Base-by-base conservation (phyloP, 2,329 filamentous ascomycete species). In the Monosporascus ibericus region DNA sequence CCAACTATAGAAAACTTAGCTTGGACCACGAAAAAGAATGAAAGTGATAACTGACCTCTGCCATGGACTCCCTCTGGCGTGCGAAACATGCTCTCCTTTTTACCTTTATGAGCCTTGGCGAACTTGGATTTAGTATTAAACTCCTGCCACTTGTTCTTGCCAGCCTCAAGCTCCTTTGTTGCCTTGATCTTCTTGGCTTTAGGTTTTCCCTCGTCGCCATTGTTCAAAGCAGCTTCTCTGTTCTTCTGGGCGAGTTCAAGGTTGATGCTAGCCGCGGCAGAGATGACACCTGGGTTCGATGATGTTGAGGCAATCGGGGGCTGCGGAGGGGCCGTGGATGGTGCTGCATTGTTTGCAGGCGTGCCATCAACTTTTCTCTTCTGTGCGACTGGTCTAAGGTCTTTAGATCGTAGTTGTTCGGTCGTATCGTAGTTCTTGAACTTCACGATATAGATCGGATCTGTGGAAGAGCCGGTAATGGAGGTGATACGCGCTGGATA, bases 1-100 rank as follows among this genome's bases (percentile, higher is more conserved):
- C 94, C 94, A 65, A 99, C 94, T 96, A 60, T 6, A 47, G 30
- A 34, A 49, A 58, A 50, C 65, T 74, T 63, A 72, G 68, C 50
- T 49, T n/a, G 48, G 27, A 42, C 30, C 14, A n/a, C 47, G 47
- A 37, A 50, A 34, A 39, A 48, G 25, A 38, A 44, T 24, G 20
- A 27, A 27, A 15, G 24, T n/a, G 44, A 6, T 44, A 30, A 58
- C 79, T 60, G 74, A 95, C 92, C 92, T 87, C 91, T 83, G 53
- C 88, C 92, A 64, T 90, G 82, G 24, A 94, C 81, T 55, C 90
- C 86, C 34, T 95, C 91, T 0, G 91, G 90, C 3, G 92, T 96
- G 47, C 92, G 85, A 69, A 96, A 96, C 92, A 96, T 96, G 77
- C 90, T 95, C 48, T 96, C 90, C 73, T 96, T 96, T 75, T 92